A percentile compares a stretch with the other conserved stretches of the same genome.
These are phyloP conservation scores for Cornus kousa DNA, from an alignment of 148 eudicot species.

Conservation along the genomic window DNA sequence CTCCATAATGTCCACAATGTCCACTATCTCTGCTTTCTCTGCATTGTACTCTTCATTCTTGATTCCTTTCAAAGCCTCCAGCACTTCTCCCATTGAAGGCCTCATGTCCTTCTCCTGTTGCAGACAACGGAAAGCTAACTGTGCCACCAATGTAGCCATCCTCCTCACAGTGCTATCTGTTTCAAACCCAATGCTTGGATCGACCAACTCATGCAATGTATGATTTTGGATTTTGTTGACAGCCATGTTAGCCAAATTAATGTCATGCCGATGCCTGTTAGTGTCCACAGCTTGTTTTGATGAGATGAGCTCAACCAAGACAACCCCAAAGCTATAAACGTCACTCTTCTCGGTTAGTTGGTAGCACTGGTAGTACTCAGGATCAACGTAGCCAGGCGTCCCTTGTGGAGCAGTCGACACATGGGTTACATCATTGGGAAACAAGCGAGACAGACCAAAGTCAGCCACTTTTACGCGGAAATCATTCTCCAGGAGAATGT, in stretches of 20 bases:
- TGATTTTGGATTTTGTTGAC: constrained; percentile 46
- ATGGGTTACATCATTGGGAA: constrained; percentile 67
- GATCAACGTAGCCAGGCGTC: constrained; percentile 90
- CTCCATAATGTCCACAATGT: constrained; percentile 49
- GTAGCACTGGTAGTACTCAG: constrained; percentile 78
- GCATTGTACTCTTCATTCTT: constrained; percentile 33
- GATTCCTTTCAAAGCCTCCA: constrained; percentile 44
- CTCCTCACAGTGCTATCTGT: constrained; percentile 37
- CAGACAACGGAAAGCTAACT: constrained; percentile 72
- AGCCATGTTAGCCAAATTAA: constrained; percentile 75
- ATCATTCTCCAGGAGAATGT: constrained; percentile 59
- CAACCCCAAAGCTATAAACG: constrained; percentile 84
- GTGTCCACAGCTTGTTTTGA: constrained; percentile 79
- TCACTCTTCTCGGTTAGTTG: constrained; percentile 82
- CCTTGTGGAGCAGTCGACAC: constrained; percentile 94
- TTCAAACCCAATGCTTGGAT: constrained; percentile 37
- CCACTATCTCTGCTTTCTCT: constrained; percentile 52
- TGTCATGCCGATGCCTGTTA: constrained; percentile 66
- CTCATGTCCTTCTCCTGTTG: constrained; percentile 70
- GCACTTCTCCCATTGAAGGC: constrained; percentile 75
- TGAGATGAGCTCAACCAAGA: constrained; percentile 68
- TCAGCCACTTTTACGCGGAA: constrained; percentile 87
- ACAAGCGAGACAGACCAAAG: constrained; percentile 73
- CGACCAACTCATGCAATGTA: constrained; percentile 41
- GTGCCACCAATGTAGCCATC: constrained; percentile 57